Conservation (phyloP, 192 early-diverging fungal species). For the Backusella liffmaniae region DNA sequence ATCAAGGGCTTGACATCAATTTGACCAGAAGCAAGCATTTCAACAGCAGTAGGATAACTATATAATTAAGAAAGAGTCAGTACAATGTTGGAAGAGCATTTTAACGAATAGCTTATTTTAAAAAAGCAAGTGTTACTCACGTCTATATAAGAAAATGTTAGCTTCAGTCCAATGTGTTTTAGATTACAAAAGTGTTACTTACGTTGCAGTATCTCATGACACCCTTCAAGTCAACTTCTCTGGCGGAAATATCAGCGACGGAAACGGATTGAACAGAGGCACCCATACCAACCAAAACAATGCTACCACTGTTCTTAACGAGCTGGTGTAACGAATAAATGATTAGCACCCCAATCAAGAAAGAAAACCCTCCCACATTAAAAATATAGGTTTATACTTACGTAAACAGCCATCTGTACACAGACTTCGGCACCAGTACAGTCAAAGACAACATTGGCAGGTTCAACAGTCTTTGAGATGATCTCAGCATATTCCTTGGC, state of each 20-base stretch:
- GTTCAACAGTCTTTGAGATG: slow-evolving; percentile 22
- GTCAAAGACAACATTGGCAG: slow-evolving; percentile 41
- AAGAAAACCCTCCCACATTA: background rate
- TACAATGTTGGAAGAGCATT: background rate
- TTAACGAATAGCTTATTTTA: background rate
- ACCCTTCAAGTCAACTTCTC: slow-evolving; percentile 42
- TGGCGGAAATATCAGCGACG: slow-evolving; percentile 29
- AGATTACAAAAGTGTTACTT: background rate
- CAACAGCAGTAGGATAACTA: slow-evolving; percentile 35
- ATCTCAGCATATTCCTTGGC: slow-evolving; percentile 16
- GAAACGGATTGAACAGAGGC: slow-evolving; percentile 33
- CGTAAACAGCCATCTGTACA: slow-evolving; percentile 40
- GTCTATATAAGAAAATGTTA: background rate
- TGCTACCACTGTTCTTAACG: slow-evolving; percentile 37
- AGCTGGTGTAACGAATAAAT: slow-evolving; percentile 15
- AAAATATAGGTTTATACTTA: slow-evolving; percentile 8
- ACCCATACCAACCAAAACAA: slow-evolving; percentile 46
- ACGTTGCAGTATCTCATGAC: slow-evolving; percentile 43
- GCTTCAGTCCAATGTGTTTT: background rate
- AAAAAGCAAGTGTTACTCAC: background rate
- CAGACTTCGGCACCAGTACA: slow-evolving; percentile 43
- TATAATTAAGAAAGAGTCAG: background rate
- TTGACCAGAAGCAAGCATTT: slow-evolving; percentile 35
- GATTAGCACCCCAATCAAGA: background rate
- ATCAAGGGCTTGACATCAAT: slow-evolving; percentile 43